Evolutionary conservation across 371 early-diverging fungal genomes (phyloP).

Genomic region (Mucor plumbeus): DNA sequence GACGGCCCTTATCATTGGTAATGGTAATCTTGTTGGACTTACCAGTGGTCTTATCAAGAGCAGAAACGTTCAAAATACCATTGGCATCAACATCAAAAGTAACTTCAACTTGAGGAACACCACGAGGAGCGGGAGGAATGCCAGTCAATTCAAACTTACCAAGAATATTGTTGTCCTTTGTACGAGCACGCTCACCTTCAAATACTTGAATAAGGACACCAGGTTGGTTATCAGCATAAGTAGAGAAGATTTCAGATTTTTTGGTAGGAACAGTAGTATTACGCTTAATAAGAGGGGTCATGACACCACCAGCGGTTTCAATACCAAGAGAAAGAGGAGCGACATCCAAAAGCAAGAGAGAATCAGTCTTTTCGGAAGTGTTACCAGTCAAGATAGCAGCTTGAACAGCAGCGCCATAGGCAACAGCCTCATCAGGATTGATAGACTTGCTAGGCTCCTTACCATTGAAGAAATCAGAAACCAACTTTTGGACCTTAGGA

Average conservation of each 20-base stretch:
- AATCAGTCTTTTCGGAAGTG: conserved; percentile 59
- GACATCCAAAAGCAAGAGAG: conserved; percentile 83
- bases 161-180: conserved; percentile 89
- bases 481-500: conserved; percentile 97
- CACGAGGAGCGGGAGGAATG: conserved; percentile 87
- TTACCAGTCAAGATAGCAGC: conserved; percentile 80
- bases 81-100: conserved; percentile 94
- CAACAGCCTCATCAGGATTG: conserved; percentile 97
- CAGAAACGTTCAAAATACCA: conserved; percentile 92
- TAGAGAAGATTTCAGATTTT: conserved; percentile 89
- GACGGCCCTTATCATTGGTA: conserved; percentile 88
- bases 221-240: conserved; percentile 92
- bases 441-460: conserved; percentile 93
- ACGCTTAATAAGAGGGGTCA: conserved; percentile 76
- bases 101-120: conserved; percentile 89
- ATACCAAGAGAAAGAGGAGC: conserved; percentile 90
- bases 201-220: conserved; percentile 89
- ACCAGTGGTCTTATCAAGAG: conserved; percentile 91
- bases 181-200: conserved; percentile 89
- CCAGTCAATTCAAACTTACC: conserved; percentile 88
- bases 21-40: conserved; percentile 80
- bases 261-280: conserved; percentile 91
- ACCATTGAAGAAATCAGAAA: conserved; percentile 95
- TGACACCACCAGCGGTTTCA: conserved; percentile 89
- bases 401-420: conserved; percentile 97